These are phyloP conservation scores for Blechomonas ayalai DNA, from an alignment of 208 protist species.

Conservation along the genomic window DNA sequence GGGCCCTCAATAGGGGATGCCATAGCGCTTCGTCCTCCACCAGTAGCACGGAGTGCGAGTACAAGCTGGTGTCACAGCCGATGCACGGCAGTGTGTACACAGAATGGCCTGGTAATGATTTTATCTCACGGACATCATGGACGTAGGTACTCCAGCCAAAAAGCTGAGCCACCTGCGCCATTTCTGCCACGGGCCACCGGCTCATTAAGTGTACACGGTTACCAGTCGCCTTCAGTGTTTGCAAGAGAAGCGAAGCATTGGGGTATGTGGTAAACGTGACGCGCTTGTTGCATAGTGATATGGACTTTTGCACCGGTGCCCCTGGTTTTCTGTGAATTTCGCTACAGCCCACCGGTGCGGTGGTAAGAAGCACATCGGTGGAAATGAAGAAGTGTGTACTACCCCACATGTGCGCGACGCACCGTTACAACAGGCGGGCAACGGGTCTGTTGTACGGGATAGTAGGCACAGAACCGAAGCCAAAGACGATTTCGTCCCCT, in stretches of 20 bases:
- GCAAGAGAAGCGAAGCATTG: slow-evolving; percentile 48
- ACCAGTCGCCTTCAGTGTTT: slow-evolving; percentile 46
- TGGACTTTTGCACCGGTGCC: no score
- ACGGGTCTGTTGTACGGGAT: no score
- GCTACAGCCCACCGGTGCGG: no score
- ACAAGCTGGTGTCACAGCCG: slow-evolving; percentile 17
- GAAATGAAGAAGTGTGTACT: slow-evolving; percentile 68
- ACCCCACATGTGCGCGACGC: slow-evolving; percentile 31
- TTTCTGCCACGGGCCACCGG: slow-evolving; percentile 34
- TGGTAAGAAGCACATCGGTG: slow-evolving; percentile 37
- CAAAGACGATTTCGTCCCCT: no score
- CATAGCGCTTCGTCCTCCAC: slow-evolving; percentile 24
- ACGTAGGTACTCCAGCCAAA: slow-evolving; percentile 45
- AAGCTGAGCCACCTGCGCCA: slow-evolving; percentile 17
- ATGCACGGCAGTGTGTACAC: slow-evolving; percentile 27
- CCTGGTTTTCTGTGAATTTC: no score
- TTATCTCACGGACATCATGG: slow-evolving; percentile 24
- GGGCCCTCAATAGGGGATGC: slow-evolving; percentile 23
- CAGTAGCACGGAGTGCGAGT: slow-evolving; percentile 37
- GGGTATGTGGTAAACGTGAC: slow-evolving; percentile 45
- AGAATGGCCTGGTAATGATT: slow-evolving; percentile 17
- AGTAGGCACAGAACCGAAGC: no score
- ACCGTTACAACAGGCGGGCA: no score
- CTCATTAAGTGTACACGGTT: slow-evolving; percentile 44
- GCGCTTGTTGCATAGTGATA: neutral